phyloP scores from a whole-genome alignment of 805 yeast genomes.

The Saccharomycopsis fodiens region DNA sequence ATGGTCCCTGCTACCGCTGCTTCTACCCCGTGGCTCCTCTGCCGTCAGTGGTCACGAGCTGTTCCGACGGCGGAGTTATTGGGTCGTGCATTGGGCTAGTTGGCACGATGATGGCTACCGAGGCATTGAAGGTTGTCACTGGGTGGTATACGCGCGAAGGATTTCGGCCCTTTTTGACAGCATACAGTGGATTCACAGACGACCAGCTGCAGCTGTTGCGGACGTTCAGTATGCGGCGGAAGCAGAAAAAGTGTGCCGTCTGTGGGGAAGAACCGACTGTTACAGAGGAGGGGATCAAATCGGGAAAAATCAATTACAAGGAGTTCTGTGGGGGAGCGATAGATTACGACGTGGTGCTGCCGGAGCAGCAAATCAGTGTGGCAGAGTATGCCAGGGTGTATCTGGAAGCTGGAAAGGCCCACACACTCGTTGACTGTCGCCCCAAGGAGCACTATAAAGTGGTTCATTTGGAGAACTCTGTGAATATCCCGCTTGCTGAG shows the following conservation, averaged over 20 bases:
- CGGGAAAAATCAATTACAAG: slow-evolving; percentile 50
- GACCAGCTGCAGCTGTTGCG: slow-evolving; percentile 48
- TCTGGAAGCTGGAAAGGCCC: slow-evolving; percentile 14
- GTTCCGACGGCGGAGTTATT: slow-evolving; percentile 89
- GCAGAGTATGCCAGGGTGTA: slow-evolving; percentile 27
- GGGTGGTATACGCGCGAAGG: slow-evolving; percentile 42
- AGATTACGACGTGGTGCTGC: slow-evolving; percentile 38
- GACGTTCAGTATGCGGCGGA: slow-evolving; percentile 71
- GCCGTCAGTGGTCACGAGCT: slow-evolving; percentile 71
- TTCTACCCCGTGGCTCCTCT: slow-evolving; percentile 88
- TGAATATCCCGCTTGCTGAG: slow-evolving; percentile 56
- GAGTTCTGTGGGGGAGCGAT: slow-evolving; percentile 64
- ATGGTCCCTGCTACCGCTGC: slow-evolving; percentile 94
- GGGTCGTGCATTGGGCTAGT: slow-evolving; percentile 95
- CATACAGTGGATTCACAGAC: slow-evolving; percentile 60
- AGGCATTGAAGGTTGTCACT: slow-evolving; percentile 67
- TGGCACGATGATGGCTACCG: slow-evolving; percentile 85
- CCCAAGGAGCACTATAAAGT: slow-evolving; percentile 70
- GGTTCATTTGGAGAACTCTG: slow-evolving; percentile 48
- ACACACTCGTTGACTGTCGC: slow-evolving; percentile 65
- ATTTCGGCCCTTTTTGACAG: slow-evolving; percentile 61
- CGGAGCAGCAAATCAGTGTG: slow-evolving; percentile 40
- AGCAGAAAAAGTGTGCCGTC: slow-evolving; percentile 49
- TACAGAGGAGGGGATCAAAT: slow-evolving; percentile 37
- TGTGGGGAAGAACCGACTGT: slow-evolving; percentile 55